Evolutionary conservation across 1,284 basidiomycete genomes (phyloP), one percentile per base, ranked within the genome.

Genomic region (Hymenochaete sp.): DNA sequence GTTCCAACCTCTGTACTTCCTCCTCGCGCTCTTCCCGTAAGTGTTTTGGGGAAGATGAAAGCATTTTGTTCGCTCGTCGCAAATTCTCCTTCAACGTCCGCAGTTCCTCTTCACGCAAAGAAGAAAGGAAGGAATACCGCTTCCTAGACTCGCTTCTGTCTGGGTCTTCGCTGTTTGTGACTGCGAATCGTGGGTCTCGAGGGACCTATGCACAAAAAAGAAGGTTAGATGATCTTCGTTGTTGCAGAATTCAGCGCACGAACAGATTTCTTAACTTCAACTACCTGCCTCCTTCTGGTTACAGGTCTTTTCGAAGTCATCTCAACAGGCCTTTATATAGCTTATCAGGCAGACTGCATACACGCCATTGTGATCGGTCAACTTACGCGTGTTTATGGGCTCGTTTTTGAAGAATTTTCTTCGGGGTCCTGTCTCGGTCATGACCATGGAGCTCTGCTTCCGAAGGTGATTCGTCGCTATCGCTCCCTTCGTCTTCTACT

Each of bases 101-200:
- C 9, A 93, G 68, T 59, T 98, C 93, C 5, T 66, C 65, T 32
- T 67, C 62, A 57, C 86, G 86, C 49, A 85, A 59, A 1, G 77
- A 75, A 1, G 79, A 68, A 16, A 97, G 68, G 63, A 98, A 98
- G 0, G 68, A 68, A 57, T 97, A 98, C 24, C 82, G 80, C 38
- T 77, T 64, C 14, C 73, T 71, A 59, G 92, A 95, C 21, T 81
- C 76, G 44, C 79, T 67, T 0, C 14, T n/a, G 13, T 72, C 56
- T 37, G 84, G 78, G 53, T 84, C 77, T 48, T 77, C 70, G n/a
- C 90, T 90, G 4, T 79, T 72, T 9, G 89, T 63, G 9, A 79
- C 73, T 22, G 88, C 71, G 66, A 98, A 98, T 37, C 93, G 80
- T 2, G 95, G 93, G 65, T 98, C 93, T 32, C 93, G 79, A 8